Conservation (phyloP, 1,284 basidiomycete species). For the Cutaneotrichosporon sp. region DNA sequence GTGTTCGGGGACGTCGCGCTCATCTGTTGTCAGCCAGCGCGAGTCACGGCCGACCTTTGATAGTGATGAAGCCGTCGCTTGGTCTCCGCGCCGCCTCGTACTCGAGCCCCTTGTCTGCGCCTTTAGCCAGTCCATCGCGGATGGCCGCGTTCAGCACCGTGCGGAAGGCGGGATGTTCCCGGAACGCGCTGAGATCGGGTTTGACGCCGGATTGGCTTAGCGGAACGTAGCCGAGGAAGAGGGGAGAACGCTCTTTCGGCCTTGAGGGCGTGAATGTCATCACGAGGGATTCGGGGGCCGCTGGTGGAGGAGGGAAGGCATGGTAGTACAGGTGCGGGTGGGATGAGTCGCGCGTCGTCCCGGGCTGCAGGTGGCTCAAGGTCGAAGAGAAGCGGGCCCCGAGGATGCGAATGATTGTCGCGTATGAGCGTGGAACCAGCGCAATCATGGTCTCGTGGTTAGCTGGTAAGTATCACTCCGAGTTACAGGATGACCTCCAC, state of each 20-base stretch:
- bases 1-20: slow-evolving; percentile 41
- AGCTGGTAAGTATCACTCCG: no score
- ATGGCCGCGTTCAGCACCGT: slow-evolving; percentile 30
- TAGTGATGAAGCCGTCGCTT: slow-evolving; percentile 46
- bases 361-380: background rate
- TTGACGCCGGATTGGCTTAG: background rate
- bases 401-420: no score
- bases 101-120: slow-evolving; percentile 26
- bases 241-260: background rate
- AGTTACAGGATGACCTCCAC: no score
- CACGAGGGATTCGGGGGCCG: background rate
- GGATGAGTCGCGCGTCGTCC: slow-evolving; percentile 23
- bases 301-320: slow-evolving; percentile 1
- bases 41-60: slow-evolving; percentile 45
- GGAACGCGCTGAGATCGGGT: background rate
- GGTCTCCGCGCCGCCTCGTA: slow-evolving; percentile 43
- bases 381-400: background rate
- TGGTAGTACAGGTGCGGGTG: slow-evolving; percentile 45
- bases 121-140: slow-evolving; percentile 21
- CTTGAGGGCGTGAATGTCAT: background rate
- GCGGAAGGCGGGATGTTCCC: slow-evolving; percentile 5
- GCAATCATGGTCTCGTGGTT: no score
- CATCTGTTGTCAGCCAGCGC: slow-evolving; percentile 39
- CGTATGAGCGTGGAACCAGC: no score
- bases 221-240: background rate